Conservation (phyloP, 192 early-diverging fungal genomes). For the Cladochytrium replicatum region DNA sequence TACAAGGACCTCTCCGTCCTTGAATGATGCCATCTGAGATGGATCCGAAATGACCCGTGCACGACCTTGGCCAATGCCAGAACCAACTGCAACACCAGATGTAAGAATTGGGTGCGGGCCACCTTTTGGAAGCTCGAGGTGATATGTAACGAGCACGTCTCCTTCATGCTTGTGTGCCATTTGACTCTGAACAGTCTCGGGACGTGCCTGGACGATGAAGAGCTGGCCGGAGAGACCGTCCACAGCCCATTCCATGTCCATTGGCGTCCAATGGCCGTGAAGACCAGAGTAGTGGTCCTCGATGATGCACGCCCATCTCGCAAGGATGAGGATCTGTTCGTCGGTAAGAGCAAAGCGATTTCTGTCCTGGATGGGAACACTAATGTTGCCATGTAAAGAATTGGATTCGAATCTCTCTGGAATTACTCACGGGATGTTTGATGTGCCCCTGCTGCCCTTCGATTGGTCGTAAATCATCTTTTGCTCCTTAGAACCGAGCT, state of each 20-base stretch:
- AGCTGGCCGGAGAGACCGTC: background rate
- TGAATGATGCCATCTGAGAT: slow-evolving; percentile 2
- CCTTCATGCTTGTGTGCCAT: no score
- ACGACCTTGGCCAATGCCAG: background rate
- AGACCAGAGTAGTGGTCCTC: slow-evolving; percentile 3
- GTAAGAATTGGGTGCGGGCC: no score
- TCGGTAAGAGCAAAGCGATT: background rate
- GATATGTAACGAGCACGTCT: no score
- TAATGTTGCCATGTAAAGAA: no score
- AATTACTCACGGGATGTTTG: no score
- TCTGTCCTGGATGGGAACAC: background rate
- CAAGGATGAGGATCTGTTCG: slow-evolving; percentile 1
- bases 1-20: slow-evolving; percentile 11
- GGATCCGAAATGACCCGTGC: slow-evolving; percentile 2
- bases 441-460: slow-evolving; percentile 3
- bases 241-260: slow-evolving; percentile 8
- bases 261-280: background rate
- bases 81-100: no score
- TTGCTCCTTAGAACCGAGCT: background rate
- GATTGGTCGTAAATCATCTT: no score
- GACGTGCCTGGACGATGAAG: slow-evolving; percentile 5
- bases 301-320: slow-evolving; percentile 5
- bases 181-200: slow-evolving; percentile 4
- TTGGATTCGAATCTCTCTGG: no score
- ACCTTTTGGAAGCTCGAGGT: no score